Base-by-base conservation (phyloP, 495 filamentous ascomycete species). In the Neurospora terricola region DNA sequence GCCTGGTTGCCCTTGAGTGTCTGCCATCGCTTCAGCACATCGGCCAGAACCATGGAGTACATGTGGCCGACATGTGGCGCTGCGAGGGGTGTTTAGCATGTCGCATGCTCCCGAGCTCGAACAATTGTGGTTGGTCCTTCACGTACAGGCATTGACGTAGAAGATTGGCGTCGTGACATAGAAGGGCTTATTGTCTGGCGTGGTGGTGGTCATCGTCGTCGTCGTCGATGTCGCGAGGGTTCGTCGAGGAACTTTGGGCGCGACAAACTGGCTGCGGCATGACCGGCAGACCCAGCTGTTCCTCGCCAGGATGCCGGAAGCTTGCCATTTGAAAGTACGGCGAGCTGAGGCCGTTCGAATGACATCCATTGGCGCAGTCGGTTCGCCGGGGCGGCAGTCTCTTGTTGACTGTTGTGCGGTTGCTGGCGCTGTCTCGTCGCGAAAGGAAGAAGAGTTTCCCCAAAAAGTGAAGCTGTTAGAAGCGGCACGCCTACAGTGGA, bases 161-260 rank as follows among this genome's bases (percentile, higher is more conserved):
- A 98, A 99, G 69, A 99, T 99, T 8, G 96, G 96, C 8, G 93
- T 94, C 4, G 96, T 98, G 76, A 98, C 86, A 87, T 98, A 98
- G 86, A 91, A 98, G 6, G 96, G 94, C 84, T 99, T 98, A 75
- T 86, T 83, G 37, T 27, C 38, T 18, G 76, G 43, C 23, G 69
- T 10, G 43, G 68, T 69, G 39, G 45, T 30, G 27, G 73, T 62
- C 30, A 21, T 59, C 30, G 30, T 59, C 30, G 30, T 59, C 30
- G 30, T 59, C 30, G 59, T 68, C 37, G 36, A 23, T 4, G 48
- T 30, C 70, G 70, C 38, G 21, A n/a, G 6, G 70, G 23, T 69
- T 54, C 36, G 77, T 71, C 21, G 71, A 72, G 70, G 21, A 75
- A n/a, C 37, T 70, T 34, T 39, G 72, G 38, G 30, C 72, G 69